A percentile compares a stretch with the other conserved stretches of the same genome.
These are phyloP conservation scores for Eustoma russellianum DNA, from an alignment of 257 asterid species.

Conservation along the genomic window DNA sequence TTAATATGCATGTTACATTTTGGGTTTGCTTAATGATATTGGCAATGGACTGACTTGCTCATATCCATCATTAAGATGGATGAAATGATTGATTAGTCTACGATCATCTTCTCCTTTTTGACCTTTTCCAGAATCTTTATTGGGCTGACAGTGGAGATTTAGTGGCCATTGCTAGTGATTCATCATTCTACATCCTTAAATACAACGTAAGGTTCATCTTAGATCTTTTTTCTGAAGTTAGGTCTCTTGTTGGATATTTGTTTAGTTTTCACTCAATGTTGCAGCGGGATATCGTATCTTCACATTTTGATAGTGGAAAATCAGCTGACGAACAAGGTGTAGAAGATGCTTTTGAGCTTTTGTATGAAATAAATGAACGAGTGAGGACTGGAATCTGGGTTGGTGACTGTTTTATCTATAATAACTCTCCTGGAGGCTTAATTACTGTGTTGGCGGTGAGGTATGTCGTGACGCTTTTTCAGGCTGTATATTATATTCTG, in stretches of 20 bases:
- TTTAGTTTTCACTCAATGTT: slow-evolving; percentile 18
- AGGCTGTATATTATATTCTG: neutral
- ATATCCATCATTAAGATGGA: neutral
- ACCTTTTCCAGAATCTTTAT: slow-evolving; percentile 37
- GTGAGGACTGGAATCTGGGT: slow-evolving; percentile 98
- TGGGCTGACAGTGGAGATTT: slow-evolving; percentile 93
- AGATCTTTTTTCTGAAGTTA: slow-evolving; percentile 4
- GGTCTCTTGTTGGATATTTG: neutral
- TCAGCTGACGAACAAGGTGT: slow-evolving; percentile 89
- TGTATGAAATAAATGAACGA: slow-evolving; percentile 89
- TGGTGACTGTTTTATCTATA: slow-evolving; percentile 97
- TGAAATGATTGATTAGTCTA: slow-evolving; percentile 4
- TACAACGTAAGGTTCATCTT: slow-evolving; percentile 39
- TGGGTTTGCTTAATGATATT: neutral
- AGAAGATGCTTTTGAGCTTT: slow-evolving; percentile 97
- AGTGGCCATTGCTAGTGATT: slow-evolving; percentile 74
- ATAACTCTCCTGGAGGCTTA: slow-evolving; percentile 89
- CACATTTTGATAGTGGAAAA: slow-evolving; percentile 84
- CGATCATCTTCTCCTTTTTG: slow-evolving; percentile 3
- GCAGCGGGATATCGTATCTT: slow-evolving; percentile 95
- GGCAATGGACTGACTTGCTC: neutral
- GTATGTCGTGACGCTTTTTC: slow-evolving; percentile 21
- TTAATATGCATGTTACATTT: too few relatives aligned
- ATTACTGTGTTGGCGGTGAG: slow-evolving; percentile 99
- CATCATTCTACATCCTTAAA: slow-evolving; percentile 75